Conservation (phyloP, 306 rosid genomes). For the Lathyrus tuberosus region DNA sequence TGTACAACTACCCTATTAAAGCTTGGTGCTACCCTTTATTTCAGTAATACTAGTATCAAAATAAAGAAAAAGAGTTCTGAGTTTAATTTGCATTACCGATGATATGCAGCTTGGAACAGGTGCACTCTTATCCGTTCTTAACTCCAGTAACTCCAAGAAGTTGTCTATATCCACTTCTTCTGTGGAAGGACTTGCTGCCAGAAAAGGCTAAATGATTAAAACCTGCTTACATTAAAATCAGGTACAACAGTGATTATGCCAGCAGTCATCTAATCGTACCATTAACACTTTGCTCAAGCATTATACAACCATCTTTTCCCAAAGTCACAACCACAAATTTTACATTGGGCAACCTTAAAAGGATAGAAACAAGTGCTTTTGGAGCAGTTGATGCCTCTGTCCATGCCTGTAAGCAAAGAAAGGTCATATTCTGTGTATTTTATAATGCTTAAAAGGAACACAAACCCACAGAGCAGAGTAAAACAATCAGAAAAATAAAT, state of each 20-base stretch:
- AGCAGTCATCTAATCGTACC: slow-evolving; percentile 47
- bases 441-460: slow-evolving; percentile 36
- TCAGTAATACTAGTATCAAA: slow-evolving; percentile 28
- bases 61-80: slow-evolving; percentile 16
- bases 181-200: slow-evolving; percentile 52
- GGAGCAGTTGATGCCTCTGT: slow-evolving; percentile 76
- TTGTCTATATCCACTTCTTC: slow-evolving; percentile 71
- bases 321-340: slow-evolving; percentile 83
- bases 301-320: slow-evolving; percentile 93
- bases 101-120: slow-evolving; percentile 57
- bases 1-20: slow-evolving; percentile 26
- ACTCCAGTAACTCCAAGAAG: slow-evolving; percentile 56
- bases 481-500: slow-evolving; percentile 15
- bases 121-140: slow-evolving; percentile 51
- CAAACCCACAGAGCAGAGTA: slow-evolving; percentile 29
- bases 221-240: slow-evolving; percentile 36
- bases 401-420: slow-evolving; percentile 66
- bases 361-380: slow-evolving; percentile 77
- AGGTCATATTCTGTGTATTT: background rate
- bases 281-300: slow-evolving; percentile 73
- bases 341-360: slow-evolving; percentile 76
- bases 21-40: slow-evolving; percentile 27
- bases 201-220: slow-evolving; percentile 41
- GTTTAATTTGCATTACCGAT: slow-evolving; percentile 58
- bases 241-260: slow-evolving; percentile 33